These are phyloP conservation scores for Talaromyces rugulosus DNA, from an alignment of 2,329 filamentous ascomycete species.

Conservation along the genomic window DNA sequence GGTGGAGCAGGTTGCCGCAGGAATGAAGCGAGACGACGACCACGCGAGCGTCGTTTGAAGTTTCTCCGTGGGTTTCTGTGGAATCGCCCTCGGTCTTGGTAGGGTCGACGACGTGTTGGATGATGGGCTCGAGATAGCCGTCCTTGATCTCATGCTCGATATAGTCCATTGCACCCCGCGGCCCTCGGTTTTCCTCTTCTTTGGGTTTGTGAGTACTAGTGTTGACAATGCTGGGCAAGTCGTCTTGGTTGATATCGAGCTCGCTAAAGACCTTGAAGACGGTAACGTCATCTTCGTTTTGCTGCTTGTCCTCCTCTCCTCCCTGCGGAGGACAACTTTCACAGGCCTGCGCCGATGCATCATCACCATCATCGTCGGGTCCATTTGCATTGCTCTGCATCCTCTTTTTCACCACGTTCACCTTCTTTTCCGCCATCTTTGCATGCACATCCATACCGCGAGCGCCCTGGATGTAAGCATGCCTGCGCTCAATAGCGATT, in stretches of 20 bases:
- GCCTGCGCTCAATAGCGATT: constrained; percentile 83
- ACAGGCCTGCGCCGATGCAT: not conserved
- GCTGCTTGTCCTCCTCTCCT: not conserved
- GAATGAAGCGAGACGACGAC: constrained; percentile 96
- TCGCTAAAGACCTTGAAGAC: constrained; percentile 32
- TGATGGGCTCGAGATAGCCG: constrained; percentile 39
- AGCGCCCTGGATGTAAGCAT: constrained; percentile 81
- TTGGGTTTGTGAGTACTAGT: constrained; percentile 13
- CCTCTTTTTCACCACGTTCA: constrained; percentile 48
- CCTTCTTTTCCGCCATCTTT: constrained; percentile 67
- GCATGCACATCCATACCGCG: constrained; percentile 80
- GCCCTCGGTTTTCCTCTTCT: constrained; percentile 15
- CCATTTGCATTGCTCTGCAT: constrained; percentile 65
- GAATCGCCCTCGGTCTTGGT: not conserved
- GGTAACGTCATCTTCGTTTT: constrained; percentile 17
- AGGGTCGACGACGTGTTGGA: constrained; percentile 29
- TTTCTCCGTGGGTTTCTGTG: not conserved
- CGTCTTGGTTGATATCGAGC: constrained; percentile 27
- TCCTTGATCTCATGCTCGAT: constrained; percentile 43
- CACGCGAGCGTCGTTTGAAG: constrained; percentile 37
- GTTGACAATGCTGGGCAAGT: constrained; percentile 16
- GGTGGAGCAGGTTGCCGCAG: constrained; percentile 95
- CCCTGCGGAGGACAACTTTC: constrained; percentile 56
- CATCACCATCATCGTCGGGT: too few relatives aligned
- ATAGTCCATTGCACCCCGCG: constrained; percentile 36